phyloP scores from a whole-genome alignment of 2,329 filamentous ascomycete genomes.

The Dissoconium aciculare region DNA sequence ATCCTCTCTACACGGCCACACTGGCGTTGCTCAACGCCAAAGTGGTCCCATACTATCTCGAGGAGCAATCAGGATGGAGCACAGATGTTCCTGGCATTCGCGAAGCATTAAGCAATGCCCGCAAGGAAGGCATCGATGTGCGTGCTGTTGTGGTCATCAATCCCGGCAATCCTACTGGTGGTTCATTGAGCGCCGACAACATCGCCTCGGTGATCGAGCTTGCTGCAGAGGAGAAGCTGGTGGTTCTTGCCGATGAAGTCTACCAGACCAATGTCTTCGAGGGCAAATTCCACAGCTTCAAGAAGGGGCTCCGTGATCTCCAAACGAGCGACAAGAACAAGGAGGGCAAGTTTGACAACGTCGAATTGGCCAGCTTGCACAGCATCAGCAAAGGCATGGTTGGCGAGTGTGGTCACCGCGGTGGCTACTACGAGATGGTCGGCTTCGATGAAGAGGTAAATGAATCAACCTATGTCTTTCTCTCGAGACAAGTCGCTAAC shows the following conservation, averaged over 20 bases:
- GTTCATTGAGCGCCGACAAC: conserved; percentile 63
- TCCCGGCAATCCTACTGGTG: conserved; percentile 92
- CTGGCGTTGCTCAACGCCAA: conserved; percentile 71
- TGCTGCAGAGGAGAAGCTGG: conserved; percentile 68
- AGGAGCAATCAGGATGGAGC: conserved; percentile 75
- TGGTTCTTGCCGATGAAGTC: conserved; percentile 90
- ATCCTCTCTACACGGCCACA: conserved; percentile 92
- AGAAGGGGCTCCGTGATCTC: conserved; percentile 66
- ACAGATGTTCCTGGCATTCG: conserved; percentile 72
- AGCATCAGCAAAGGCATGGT: conserved; percentile 97
- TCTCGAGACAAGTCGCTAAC: conserved; percentile 8
- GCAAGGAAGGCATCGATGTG: conserved; percentile 64
- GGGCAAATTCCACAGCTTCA: conserved; percentile 92
- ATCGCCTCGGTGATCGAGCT: conserved; percentile 76
- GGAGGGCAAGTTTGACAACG: conserved; percentile 61
- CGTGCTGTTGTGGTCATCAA: conserved; percentile 95
- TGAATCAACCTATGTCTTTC: not conserved
- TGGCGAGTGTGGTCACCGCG: conserved; percentile 93
- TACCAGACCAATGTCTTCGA: conserved; percentile 98
- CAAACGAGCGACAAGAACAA: conserved; percentile 49
- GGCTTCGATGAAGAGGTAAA: conserved; percentile 51
- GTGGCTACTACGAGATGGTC: conserved; percentile 92
- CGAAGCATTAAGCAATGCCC: conserved; percentile 57
- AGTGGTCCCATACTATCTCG: conserved; percentile 84
- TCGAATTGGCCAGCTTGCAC: conserved; percentile 87